These are phyloP conservation scores for Cyclotella atomus DNA, from an alignment of 108 stramenopile genomes.

Conservation along the genomic window DNA sequence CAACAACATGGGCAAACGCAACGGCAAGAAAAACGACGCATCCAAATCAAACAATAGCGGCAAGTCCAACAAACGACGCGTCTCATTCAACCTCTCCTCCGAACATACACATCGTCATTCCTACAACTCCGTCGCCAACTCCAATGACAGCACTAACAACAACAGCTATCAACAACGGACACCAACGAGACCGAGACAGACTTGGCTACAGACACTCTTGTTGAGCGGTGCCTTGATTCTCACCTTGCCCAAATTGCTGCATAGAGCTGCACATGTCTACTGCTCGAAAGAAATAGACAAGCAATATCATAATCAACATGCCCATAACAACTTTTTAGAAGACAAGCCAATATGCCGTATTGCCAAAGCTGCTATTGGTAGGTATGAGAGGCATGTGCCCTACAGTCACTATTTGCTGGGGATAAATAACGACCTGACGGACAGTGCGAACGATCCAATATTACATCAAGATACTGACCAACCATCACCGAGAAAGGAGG, in stretches of 20 bases:
- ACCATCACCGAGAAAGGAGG: no score
- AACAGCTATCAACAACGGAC: no score
- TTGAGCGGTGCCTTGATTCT: not conserved
- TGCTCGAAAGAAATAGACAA: not conserved
- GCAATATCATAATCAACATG: no score
- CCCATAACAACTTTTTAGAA: not conserved
- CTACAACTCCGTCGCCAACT: not conserved
- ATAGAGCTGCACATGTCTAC: not conserved
- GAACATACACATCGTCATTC: not conserved
- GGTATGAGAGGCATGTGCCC: not conserved
- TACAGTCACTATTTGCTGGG: not conserved
- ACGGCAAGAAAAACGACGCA: not conserved
- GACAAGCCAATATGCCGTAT: not conserved
- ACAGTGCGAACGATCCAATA: no score
- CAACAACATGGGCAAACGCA: no score
- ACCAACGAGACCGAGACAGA: not conserved
- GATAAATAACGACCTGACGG: not conserved
- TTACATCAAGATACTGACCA: no score
- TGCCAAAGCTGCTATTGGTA: not conserved
- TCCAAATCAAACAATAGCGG: no score
- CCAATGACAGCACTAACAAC: no score
- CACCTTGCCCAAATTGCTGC: constrained; percentile 7
- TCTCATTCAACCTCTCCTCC: not conserved
- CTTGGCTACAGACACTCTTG: not conserved
- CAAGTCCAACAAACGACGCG: not conserved